These are phyloP conservation scores for Phlebiopsis gigantea DNA, from an alignment of 768 basidiomycete species.

Conservation along the genomic window DNA sequence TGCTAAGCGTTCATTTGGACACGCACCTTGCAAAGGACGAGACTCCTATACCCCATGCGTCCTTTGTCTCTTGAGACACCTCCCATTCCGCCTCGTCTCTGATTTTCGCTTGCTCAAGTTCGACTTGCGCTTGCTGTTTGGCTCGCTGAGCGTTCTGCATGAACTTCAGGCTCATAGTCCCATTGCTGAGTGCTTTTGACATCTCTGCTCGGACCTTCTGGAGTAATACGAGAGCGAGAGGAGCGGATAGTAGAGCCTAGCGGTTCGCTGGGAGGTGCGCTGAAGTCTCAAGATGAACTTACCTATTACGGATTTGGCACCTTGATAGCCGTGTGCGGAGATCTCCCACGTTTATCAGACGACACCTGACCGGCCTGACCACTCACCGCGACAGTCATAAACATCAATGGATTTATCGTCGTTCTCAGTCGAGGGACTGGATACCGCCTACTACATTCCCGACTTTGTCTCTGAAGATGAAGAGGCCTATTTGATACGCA, in stretches of 20 bases:
- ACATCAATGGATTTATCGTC: background rate
- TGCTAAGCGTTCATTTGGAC: background rate
- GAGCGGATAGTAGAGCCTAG: background rate
- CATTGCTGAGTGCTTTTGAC: conserved; percentile 51
- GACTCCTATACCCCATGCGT: conserved; percentile 41
- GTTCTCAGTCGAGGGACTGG: conserved; percentile 24
- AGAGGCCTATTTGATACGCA: conserved; percentile 71
- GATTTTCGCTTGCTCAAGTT: conserved; percentile 47
- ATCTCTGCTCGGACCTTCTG: conserved; percentile 3
- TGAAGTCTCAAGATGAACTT: background rate
- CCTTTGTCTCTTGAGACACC: conserved; percentile 44
- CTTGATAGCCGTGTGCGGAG: too few species aligned
- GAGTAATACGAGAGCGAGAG: background rate
- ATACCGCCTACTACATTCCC: conserved; percentile 63
- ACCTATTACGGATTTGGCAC: too few species aligned
- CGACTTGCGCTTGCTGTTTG: conserved; percentile 44
- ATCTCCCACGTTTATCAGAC: too few species aligned
- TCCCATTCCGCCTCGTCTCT: conserved; percentile 67
- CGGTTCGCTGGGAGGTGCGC: background rate
- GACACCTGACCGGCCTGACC: too few species aligned
- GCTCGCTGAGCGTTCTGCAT: conserved; percentile 67
- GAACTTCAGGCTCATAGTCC: conserved; percentile 62
- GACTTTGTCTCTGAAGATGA: conserved; percentile 71
- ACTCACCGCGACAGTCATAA: too few species aligned
- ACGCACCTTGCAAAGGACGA: conserved; percentile 11